A percentile compares a stretch with the other conserved stretches of the same genome.
phyloP scores from a whole-genome alignment of 2,329 filamentous ascomycete species.

The Periconia sp. region DNA sequence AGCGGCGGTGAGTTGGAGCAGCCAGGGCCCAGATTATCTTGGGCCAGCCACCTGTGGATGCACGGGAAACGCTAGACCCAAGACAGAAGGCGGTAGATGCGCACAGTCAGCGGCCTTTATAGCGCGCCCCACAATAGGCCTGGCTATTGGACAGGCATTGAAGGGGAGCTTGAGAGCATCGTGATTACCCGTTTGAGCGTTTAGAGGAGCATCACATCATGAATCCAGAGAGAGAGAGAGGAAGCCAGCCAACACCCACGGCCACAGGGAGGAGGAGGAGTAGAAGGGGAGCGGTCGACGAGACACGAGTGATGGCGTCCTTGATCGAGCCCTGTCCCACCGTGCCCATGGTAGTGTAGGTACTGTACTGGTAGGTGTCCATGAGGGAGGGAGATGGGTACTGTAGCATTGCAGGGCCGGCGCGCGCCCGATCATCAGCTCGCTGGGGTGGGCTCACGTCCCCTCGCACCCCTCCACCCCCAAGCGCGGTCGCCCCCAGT shows the following conservation, averaged over 20 bases:
- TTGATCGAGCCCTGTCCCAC: neutral
- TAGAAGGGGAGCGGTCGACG: neutral
- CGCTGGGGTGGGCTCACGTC: conserved; percentile 4
- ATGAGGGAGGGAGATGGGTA: too few species aligned
- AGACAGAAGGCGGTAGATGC: conserved; percentile 20
- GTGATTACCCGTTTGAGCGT: conserved; percentile 13
- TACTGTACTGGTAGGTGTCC: too few species aligned
- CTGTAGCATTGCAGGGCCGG: neutral
- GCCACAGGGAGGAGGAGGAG: neutral
- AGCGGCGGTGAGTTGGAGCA: neutral
- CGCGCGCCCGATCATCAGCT: conserved; percentile 22
- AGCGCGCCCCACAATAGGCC: conserved; percentile 10
- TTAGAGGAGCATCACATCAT: neutral
- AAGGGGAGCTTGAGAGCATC: conserved; percentile 5
- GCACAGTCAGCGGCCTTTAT: conserved; percentile 1
- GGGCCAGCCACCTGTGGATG: conserved; percentile 1
- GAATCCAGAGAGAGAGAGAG: neutral
- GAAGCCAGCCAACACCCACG: neutral
- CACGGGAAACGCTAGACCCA: conserved; percentile 7
- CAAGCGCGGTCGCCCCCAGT: conserved; percentile 25
- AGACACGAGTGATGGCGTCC: neutral
- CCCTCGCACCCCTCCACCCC: conserved; percentile 10
- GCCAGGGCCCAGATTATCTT: neutral
- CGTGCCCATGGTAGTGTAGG: too few species aligned
- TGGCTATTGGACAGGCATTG: conserved; percentile 5